Evolutionary conservation across 192 early-diverging fungal genomes (phyloP).

Genomic region (Coemansia sp.): DNA sequence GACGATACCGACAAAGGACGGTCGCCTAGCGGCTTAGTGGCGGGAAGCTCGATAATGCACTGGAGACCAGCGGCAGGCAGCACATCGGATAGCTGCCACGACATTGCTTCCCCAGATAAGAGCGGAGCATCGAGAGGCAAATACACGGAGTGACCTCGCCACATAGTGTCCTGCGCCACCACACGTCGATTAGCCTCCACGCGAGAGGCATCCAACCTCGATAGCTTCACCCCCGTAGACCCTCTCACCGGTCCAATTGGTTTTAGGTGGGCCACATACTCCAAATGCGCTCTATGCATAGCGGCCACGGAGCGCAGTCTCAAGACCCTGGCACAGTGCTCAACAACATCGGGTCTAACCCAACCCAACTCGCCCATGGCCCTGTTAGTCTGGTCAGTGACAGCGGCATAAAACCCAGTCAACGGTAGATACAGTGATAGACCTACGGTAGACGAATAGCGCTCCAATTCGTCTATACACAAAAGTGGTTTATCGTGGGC

Average conservation of each 20-base stretch:
- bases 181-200: constrained; percentile 11
- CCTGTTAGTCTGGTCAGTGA: constrained; percentile 8
- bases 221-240: neutral
- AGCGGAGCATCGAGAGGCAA: neutral
- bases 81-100: neutral
- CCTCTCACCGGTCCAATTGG: neutral
- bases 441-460: constrained; percentile 2
- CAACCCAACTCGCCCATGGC: constrained; percentile 8
- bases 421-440: constrained; percentile 24
- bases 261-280: constrained; percentile 13
- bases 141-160: constrained; percentile 15
- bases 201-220: constrained; percentile 18
- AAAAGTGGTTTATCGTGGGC: neutral
- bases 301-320: constrained; percentile 9
- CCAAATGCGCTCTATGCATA: constrained; percentile 22
- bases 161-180: constrained; percentile 29
- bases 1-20: constrained; percentile 13
- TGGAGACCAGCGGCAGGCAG: constrained; percentile 39
- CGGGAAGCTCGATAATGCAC: constrained; percentile 26
- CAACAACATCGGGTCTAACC: constrained; percentile 29
- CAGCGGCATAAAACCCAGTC: constrained; percentile 10
- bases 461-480: constrained; percentile 33
- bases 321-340: constrained; percentile 34
- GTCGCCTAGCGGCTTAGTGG: neutral
- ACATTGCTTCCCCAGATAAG: neutral